Evolutionary conservation across 371 early-diverging fungal genomes (phyloP).

Genomic region (Syncephalastrum sp.): DNA sequence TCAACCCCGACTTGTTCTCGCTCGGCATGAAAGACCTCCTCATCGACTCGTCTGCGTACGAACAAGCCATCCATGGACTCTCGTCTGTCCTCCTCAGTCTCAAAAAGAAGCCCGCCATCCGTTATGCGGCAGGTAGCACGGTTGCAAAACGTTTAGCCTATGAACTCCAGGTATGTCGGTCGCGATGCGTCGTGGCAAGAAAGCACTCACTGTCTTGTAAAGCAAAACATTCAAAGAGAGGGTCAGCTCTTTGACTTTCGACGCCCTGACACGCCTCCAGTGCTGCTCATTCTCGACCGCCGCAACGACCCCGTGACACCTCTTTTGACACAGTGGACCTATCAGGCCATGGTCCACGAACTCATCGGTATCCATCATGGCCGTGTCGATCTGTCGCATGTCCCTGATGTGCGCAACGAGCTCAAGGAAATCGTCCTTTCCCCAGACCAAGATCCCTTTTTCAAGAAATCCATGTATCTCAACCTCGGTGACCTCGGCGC

Average conservation of each 20-base stretch:
- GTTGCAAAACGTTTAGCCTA: conserved; percentile 82
- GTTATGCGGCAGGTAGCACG: conserved; percentile 78
- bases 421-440: conserved; percentile 89
- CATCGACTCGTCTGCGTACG: conserved; percentile 70
- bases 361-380: conserved; percentile 94
- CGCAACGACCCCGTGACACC: conserved; percentile 98
- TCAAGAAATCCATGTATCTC: conserved; percentile 81
- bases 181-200: background rate
- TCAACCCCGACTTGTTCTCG: conserved; percentile 82
- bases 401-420: conserved; percentile 82
- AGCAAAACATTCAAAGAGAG: conserved; percentile 81
- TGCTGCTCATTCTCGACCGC: conserved; percentile 92
- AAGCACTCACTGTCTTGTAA: background rate
- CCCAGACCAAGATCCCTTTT: conserved; percentile 89
- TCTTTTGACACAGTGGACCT: conserved; percentile 97
- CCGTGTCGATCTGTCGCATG: conserved; percentile 83
- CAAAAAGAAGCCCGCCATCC: conserved; percentile 88
- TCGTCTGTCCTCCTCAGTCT: conserved; percentile 76
- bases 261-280: conserved; percentile 78
- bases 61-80: conserved; percentile 78
- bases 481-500: conserved; percentile 95
- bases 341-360: conserved; percentile 99
- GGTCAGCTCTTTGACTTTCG: conserved; percentile 83
- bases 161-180: conserved; percentile 67
- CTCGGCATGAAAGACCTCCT: conserved; percentile 78